phyloP scores from a whole-genome alignment of 2,329 filamentous ascomycete species.

The Arthrobotrys megalospora region DNA sequence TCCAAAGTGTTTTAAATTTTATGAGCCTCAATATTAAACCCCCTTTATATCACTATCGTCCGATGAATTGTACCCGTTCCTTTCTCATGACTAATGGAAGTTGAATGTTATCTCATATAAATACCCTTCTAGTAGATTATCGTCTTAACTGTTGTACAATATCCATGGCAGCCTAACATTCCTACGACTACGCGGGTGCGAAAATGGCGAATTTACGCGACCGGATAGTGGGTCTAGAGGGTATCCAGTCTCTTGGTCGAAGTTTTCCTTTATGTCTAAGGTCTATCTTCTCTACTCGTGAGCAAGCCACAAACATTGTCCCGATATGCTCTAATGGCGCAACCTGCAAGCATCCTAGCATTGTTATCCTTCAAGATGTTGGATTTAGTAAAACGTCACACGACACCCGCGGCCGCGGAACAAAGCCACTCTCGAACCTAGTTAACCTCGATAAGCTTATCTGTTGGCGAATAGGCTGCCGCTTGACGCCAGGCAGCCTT shows the following conservation, averaged over 20 bases:
- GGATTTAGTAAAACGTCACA: conserved; percentile 22
- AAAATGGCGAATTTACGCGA: neutral
- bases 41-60: neutral
- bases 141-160: neutral
- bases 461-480: conserved; percentile 36
- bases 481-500: conserved; percentile 9
- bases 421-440: neutral
- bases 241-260: neutral
- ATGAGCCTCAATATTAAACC: too few species aligned
- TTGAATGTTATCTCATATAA: conserved; percentile 3
- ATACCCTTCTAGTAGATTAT: neutral
- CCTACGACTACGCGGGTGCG: neutral
- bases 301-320: neutral
- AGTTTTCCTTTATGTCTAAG: neutral
- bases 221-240: neutral
- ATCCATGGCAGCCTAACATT: neutral
- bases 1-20: too few species aligned
- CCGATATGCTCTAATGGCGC: neutral
- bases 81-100: conserved; percentile 15
- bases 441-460: conserved; percentile 23
- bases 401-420: conserved; percentile 6
- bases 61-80: neutral
- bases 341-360: neutral
- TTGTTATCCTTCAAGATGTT: conserved; percentile 3
- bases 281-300: neutral